phyloP scores from a whole-genome alignment of 2,329 filamentous ascomycete genomes.

The Alternaria atra region DNA sequence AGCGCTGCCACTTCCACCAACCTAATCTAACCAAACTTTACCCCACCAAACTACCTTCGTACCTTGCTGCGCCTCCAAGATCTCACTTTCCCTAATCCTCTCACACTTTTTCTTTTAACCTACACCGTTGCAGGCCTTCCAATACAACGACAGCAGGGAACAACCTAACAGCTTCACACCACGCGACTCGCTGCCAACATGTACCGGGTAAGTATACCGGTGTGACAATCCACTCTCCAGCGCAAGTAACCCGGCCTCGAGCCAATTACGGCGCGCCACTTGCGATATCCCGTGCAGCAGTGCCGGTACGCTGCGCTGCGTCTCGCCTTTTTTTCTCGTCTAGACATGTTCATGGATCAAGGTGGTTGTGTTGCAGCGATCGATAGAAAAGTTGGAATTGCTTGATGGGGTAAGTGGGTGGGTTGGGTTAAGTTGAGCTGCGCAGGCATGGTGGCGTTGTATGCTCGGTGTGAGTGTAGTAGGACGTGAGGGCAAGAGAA shows the following conservation, averaged over 20 bases:
- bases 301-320: not conserved
- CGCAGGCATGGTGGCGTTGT: not conserved
- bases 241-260: not conserved
- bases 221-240: slow-evolving; percentile 11
- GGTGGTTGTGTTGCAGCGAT: slow-evolving; percentile 3
- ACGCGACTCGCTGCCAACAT: slow-evolving; percentile 7
- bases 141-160: slow-evolving; percentile 10
- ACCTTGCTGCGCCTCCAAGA: not conserved
- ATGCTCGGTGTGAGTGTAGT: not conserved
- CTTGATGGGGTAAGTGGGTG: not conserved
- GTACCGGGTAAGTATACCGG: slow-evolving; percentile 4
- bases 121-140: slow-evolving; percentile 5
- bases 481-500: not conserved
- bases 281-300: slow-evolving; percentile 8
- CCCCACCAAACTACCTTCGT: not conserved
- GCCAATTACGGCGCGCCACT: slow-evolving; percentile 19
- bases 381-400: not conserved
- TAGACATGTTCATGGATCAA: slow-evolving; percentile 5
- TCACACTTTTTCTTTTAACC: not conserved
- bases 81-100: not conserved
- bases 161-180: slow-evolving; percentile 2
- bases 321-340: not conserved
- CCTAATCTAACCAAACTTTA: not conserved
- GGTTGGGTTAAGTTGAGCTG: not conserved
- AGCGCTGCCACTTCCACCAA: not conserved